These are phyloP conservation scores for Cordyceps cateniannulata DNA, from an alignment of 2,329 filamentous ascomycete genomes.

Conservation along the genomic window DNA sequence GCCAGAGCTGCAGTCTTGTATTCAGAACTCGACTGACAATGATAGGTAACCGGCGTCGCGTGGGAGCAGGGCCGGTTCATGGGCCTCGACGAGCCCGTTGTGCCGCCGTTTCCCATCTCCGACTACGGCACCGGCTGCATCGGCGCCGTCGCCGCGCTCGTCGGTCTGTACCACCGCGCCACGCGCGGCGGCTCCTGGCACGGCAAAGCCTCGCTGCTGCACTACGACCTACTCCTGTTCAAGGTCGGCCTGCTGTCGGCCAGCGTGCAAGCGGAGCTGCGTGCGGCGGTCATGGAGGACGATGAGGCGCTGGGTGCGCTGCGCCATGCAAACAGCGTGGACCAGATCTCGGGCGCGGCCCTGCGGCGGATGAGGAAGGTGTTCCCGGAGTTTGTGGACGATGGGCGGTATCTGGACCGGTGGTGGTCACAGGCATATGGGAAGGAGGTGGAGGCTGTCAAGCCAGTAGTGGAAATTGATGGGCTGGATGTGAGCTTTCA, in stretches of 20 bases:
- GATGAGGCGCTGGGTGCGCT: slow-evolving; percentile 42
- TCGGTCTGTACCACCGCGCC: slow-evolving; percentile 56
- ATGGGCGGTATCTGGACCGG: slow-evolving; percentile 39
- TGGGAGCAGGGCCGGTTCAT: slow-evolving; percentile 59
- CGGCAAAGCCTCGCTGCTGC: slow-evolving; percentile 56
- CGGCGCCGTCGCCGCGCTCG: slow-evolving; percentile 60
- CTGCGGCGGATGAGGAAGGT: slow-evolving; percentile 46
- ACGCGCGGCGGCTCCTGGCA: slow-evolving; percentile 60
- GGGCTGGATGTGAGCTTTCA: slow-evolving; percentile 39
- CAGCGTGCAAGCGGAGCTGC: slow-evolving; percentile 45
- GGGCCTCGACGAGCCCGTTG: slow-evolving; percentile 55
- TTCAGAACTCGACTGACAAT: not conserved
- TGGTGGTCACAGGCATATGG: slow-evolving; percentile 40
- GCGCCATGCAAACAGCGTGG: slow-evolving; percentile 56
- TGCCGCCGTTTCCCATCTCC: slow-evolving; percentile 58
- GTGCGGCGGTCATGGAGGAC: slow-evolving; percentile 39
- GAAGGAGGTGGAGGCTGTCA: slow-evolving; percentile 32
- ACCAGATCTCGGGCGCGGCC: slow-evolving; percentile 56
- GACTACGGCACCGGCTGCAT: slow-evolving; percentile 68
- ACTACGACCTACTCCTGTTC: slow-evolving; percentile 63
- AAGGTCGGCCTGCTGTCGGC: slow-evolving; percentile 51
- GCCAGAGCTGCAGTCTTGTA: not conserved
- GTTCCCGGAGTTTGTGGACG: slow-evolving; percentile 48
- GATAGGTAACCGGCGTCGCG: slow-evolving; percentile 45
- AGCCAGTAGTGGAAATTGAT: slow-evolving; percentile 39